Conservation (phyloP, 2,329 filamentous ascomycete species). For the Seiridium cupressi region DNA sequence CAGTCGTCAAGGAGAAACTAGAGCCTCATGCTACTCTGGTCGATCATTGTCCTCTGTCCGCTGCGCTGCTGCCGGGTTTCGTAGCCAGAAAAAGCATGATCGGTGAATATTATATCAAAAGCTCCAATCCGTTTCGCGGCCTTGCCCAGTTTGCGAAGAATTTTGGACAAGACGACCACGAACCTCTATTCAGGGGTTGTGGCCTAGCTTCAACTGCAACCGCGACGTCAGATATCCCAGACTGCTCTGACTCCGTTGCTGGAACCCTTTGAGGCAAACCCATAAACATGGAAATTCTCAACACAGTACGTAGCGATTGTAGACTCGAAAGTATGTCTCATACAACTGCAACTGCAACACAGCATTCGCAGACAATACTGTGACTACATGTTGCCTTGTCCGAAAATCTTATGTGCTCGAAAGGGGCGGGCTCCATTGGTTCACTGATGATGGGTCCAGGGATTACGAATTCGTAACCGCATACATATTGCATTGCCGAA, state of each 20-base stretch:
- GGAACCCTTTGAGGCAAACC: background rate
- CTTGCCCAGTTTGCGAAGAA: background rate
- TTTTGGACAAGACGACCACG: background rate
- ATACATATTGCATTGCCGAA: background rate
- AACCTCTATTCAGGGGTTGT: conserved; percentile 1
- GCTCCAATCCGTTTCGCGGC: background rate
- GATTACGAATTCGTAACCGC: conserved; percentile 1
- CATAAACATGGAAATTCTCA: no score
- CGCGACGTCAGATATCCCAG: background rate
- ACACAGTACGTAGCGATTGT: no score
- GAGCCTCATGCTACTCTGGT: no score
- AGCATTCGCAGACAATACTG: background rate
- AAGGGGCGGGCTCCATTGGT: background rate
- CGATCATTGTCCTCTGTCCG: background rate
- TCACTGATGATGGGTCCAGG: background rate
- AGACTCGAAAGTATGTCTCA: no score
- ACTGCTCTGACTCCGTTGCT: background rate
- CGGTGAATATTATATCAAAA: background rate
- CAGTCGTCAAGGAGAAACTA: no score
- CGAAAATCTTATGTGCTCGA: background rate
- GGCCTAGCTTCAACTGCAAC: background rate
- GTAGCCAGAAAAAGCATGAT: background rate
- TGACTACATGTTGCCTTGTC: background rate
- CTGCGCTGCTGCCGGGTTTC: background rate
- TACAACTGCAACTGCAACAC: no score